Evolutionary conservation across 345 rosid genomes (phyloP).

Genomic region (Camelina sativa): DNA sequence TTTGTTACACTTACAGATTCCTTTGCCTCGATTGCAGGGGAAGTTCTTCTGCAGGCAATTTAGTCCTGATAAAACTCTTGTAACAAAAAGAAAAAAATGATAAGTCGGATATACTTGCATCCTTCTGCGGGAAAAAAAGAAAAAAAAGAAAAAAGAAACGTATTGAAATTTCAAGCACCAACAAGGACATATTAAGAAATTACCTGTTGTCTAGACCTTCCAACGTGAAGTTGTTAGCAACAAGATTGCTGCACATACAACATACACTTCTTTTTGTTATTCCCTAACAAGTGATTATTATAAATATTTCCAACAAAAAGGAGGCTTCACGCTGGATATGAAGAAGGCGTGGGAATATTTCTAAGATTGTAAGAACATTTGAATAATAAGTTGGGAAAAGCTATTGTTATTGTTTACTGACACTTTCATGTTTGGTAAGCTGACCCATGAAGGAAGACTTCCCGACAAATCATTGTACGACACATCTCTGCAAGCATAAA

Average conservation of each 20-base stretch:
- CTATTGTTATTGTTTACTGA: constrained; percentile 39
- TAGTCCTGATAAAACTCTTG: constrained; percentile 54
- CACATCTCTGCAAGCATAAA: constrained; percentile 59
- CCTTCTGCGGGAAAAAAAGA: not conserved
- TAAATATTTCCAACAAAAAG: not conserved
- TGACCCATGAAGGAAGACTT: constrained; percentile 71
- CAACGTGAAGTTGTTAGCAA: constrained; percentile 67
- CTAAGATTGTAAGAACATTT: not conserved
- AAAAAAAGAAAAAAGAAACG: not conserved
- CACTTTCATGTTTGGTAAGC: constrained; percentile 48
- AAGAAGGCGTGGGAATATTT: not conserved
- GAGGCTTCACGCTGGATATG: not conserved
- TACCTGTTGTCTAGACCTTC: constrained; percentile 52
- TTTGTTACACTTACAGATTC: constrained; percentile 57
- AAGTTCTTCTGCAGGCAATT: constrained; percentile 69
- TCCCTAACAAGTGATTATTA: not conserved
- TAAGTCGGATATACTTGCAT: not conserved
- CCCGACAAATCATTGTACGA: constrained; percentile 68
- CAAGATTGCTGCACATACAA: constrained; percentile 60
- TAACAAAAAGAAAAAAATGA: constrained; percentile 19
- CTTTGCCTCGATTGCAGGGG: constrained; percentile 63
- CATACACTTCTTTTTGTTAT: not conserved
- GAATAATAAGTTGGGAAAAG: not conserved
- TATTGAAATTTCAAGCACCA: not conserved
- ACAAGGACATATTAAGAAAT: not conserved